phyloP scores from a whole-genome alignment of 306 rosid genomes.

The Trifolium repens region DNA sequence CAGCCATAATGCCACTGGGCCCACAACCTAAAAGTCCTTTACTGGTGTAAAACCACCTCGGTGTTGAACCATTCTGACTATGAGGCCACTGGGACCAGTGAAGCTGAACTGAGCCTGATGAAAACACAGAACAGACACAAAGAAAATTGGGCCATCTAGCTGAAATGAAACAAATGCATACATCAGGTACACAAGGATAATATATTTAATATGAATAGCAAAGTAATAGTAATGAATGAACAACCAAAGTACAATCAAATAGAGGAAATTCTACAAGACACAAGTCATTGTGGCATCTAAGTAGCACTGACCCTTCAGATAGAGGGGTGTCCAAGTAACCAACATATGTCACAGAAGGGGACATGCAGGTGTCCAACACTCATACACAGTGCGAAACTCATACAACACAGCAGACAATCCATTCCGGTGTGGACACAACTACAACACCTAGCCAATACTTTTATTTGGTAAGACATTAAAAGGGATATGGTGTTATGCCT shows the following conservation, averaged over 20 bases:
- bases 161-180: conserved; percentile 52
- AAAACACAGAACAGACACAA: conserved; percentile 93
- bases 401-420: neutral
- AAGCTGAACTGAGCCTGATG: conserved; percentile 98
- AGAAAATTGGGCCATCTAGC: conserved; percentile 99
- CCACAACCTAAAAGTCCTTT: conserved; percentile 97
- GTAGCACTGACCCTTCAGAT: neutral
- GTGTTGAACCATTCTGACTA: conserved; percentile 64
- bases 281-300: neutral
- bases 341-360: neutral
- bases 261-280: neutral
- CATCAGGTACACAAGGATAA: conserved; percentile 46
- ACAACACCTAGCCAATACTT: neutral
- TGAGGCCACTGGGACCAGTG: conserved; percentile 99
- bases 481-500: neutral
- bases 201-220: conserved; percentile 8
- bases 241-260: conserved; percentile 20
- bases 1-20: conserved; percentile 99
- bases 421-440: neutral
- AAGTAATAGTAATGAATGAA: conserved; percentile 10
- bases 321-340: neutral
- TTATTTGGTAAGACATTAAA: neutral
- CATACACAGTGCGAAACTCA: neutral
- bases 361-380: neutral
- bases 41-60: conserved; percentile 96